These are phyloP conservation scores for Termitomyces sp. DNA, from an alignment of 768 basidiomycete species.

Conservation along the genomic window DNA sequence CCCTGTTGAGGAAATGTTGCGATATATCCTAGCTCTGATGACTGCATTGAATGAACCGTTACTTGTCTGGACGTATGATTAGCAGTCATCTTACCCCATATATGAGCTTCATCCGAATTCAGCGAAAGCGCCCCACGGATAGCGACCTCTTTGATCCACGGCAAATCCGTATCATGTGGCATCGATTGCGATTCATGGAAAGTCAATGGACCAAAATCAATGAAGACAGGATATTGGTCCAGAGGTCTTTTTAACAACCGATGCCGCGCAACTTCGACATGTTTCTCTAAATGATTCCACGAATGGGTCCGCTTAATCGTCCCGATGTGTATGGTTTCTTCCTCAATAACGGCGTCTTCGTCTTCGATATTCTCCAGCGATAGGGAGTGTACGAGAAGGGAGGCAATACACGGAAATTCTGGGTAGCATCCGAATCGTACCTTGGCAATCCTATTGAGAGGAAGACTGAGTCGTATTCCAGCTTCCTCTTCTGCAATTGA, in stretches of 20 bases:
- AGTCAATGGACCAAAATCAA: conserved; percentile 37
- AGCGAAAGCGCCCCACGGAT: conserved; percentile 27
- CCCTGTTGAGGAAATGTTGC: conserved; percentile 30
- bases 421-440: conserved; percentile 17
- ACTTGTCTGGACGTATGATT: neutral
- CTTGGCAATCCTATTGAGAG: conserved; percentile 30
- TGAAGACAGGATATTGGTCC: conserved; percentile 22
- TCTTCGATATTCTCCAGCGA: conserved; percentile 14
- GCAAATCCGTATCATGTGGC: conserved; percentile 7
- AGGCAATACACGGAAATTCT: conserved; percentile 21
- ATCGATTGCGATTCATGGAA: conserved; percentile 19
- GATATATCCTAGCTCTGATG: conserved; percentile 26
- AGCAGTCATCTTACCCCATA: conserved; percentile 26
- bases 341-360: conserved; percentile 14
- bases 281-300: conserved; percentile 23
- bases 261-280: conserved; percentile 22
- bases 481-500: conserved; percentile 22
- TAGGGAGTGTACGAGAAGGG: conserved; percentile 18
- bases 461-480: conserved; percentile 41
- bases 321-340: conserved; percentile 24
- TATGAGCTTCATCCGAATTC: conserved; percentile 18
- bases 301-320: conserved; percentile 17
- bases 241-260: conserved; percentile 12
- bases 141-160: conserved; percentile 20
- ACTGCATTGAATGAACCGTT: conserved; percentile 19